Evolutionary conservation across 2,329 filamentous ascomycete species (phyloP).

Genomic region (Clonostachys byssicola): DNA sequence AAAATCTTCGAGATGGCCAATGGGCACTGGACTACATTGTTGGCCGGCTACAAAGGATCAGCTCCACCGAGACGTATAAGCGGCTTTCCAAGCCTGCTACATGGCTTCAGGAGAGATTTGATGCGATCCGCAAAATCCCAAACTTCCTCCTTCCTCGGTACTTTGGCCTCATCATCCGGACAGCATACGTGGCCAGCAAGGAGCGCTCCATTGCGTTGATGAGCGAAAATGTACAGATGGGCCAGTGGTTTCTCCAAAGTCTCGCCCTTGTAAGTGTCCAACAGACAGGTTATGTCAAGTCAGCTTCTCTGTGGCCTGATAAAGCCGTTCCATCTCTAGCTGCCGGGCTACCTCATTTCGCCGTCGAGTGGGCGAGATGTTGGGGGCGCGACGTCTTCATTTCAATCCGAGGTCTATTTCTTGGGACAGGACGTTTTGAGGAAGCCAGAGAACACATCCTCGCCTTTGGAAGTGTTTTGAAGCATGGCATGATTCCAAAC

Average conservation of each 20-base stretch:
- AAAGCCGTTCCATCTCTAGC: conserved; percentile 83
- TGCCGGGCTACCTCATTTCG: conserved; percentile 90
- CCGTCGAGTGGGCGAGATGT: conserved; percentile 89
- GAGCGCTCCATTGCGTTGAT: conserved; percentile 76
- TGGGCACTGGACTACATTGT: conserved; percentile 92
- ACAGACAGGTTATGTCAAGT: conserved; percentile 83
- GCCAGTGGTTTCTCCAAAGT: conserved; percentile 85
- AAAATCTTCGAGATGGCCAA: conserved; percentile 85
- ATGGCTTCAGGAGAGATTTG: conserved; percentile 83
- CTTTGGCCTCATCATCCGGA: conserved; percentile 84
- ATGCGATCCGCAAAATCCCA: conserved; percentile 79
- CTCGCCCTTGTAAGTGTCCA: conserved; percentile 90
- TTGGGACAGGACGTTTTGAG: conserved; percentile 82
- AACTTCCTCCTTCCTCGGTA: conserved; percentile 89
- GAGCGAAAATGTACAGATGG: conserved; percentile 69
- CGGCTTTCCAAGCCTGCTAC: conserved; percentile 60
- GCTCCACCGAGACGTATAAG: conserved; percentile 56
- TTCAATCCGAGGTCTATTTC: conserved; percentile 83
- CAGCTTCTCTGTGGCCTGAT: conserved; percentile 83
- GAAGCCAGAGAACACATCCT: conserved; percentile 93
- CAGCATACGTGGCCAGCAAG: conserved; percentile 80
- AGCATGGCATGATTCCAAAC: conserved; percentile 98
- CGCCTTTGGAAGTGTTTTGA: conserved; percentile 91
- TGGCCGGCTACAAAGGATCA: conserved; percentile 70
- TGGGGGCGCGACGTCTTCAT: conserved; percentile 99